A percentile compares a stretch with the other conserved stretches of the same genome.
phyloP scores from a whole-genome alignment of 768 basidiomycete genomes.

The Pisolithus marmoratus region DNA sequence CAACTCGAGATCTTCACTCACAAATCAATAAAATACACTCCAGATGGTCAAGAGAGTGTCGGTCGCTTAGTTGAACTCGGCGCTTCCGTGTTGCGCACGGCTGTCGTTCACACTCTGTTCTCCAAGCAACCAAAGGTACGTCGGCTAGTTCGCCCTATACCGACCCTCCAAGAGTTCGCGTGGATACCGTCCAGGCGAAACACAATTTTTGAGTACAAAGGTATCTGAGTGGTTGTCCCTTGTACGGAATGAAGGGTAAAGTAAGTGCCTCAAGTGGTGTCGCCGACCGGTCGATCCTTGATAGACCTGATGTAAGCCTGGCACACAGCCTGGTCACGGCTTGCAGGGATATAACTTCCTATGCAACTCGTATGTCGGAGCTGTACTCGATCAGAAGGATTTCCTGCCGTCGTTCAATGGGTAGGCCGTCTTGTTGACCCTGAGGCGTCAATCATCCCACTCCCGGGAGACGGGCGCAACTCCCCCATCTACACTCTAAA shows the following conservation, averaged over 20 bases:
- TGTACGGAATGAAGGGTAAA: constrained; percentile 48
- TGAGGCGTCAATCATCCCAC: constrained; percentile 19
- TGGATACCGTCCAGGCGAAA: constrained; percentile 13
- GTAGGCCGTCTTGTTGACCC: constrained; percentile 54
- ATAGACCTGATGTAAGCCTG: constrained; percentile 30
- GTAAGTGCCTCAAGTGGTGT: constrained; percentile 49
- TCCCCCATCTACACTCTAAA: constrained; percentile 18
- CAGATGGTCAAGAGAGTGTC: constrained; percentile 45
- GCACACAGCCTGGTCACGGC: constrained; percentile 3
- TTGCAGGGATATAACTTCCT: constrained; percentile 49
- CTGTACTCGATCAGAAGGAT: constrained; percentile 56
- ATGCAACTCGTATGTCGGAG: constrained; percentile 61
- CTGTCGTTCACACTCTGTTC: constrained; percentile 47
- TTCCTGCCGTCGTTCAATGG: constrained; percentile 47
- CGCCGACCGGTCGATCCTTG: constrained; percentile 30
- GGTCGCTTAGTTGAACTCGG: constrained; percentile 60
- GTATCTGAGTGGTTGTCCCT: constrained; percentile 45
- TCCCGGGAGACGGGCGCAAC: constrained; percentile 14
- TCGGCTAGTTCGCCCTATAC: constrained; percentile 1
- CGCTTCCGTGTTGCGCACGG: constrained; percentile 43
- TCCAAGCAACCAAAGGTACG: constrained; percentile 41
- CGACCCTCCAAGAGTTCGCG: not conserved
- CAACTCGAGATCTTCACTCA: constrained; percentile 58
- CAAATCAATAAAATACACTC: constrained; percentile 30
- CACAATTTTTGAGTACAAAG: constrained; percentile 30